Evolutionary conservation across 2,329 filamentous ascomycete species (phyloP).

Genomic region (Alternaria panax): DNA sequence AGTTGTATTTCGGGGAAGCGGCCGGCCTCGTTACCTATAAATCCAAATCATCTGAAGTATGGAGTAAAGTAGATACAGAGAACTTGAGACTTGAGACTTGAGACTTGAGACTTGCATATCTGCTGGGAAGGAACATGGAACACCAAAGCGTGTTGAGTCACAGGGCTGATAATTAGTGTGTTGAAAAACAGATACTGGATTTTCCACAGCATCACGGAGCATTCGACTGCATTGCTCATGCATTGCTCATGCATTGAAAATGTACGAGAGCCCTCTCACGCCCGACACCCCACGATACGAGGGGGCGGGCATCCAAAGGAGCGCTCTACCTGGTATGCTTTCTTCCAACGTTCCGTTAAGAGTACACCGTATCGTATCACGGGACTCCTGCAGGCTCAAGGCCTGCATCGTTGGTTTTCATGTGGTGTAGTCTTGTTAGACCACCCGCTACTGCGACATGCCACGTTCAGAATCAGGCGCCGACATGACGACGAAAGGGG

Average conservation of each 20-base stretch:
- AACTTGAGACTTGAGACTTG: too few species aligned
- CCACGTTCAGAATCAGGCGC: background rate
- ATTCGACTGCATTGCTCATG: too few species aligned
- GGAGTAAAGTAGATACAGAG: background rate
- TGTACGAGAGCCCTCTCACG: background rate
- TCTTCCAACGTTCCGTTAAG: slow-evolving; percentile 60
- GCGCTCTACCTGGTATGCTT: slow-evolving; percentile 23
- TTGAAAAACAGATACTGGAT: too few species aligned
- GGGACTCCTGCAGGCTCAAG: slow-evolving; percentile 54
- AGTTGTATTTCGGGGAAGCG: background rate
- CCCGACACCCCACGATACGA: background rate
- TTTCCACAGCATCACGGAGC: too few species aligned
- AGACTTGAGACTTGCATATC: too few species aligned
- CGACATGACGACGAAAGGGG: background rate
- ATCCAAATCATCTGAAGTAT: background rate
- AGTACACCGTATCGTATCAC: slow-evolving; percentile 43
- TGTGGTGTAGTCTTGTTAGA: slow-evolving; percentile 4
- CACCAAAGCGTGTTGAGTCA: too few species aligned
- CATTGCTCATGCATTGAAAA: background rate
- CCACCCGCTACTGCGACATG: background rate
- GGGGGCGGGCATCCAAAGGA: background rate
- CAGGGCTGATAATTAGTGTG: too few species aligned
- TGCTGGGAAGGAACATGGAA: too few species aligned
- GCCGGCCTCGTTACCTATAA: background rate
- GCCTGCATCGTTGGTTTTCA: slow-evolving; percentile 54